Base-by-base conservation (phyloP, 2,329 filamentous ascomycete genomes). In the Cladophialophora bantiana region DNA sequence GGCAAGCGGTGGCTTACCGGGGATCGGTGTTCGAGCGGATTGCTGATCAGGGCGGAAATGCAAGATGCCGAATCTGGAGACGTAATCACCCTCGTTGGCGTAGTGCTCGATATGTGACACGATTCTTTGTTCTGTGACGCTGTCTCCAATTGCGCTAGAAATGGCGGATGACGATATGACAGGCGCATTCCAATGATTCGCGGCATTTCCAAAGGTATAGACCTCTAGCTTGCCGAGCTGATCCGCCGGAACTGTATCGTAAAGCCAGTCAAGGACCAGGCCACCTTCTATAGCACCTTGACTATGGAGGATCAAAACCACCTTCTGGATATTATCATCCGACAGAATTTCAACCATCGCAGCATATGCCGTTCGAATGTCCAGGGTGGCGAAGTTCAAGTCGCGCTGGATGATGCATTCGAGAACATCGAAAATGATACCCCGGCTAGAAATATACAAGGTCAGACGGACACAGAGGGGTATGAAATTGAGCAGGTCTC, bases 131-230 rank as follows among this genome's bases (percentile, higher is more conserved):
- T 81, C 4, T n/a, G 32, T 57, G 62, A 35, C 32, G 18, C 34
- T 7, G 26, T 50, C 18, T 56, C 54, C 57, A 64, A 18, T 67
- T 61, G 26, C 42, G 40, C 59, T 40, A 53, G 18, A 12, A 12
- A 34, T 56, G 31, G 34, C 31, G 1, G 32, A 9, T n/a, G 50
- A 18, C 9, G 65, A 59, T 75, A 65, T 0, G 80, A 72, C 65
- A 0, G 91, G 91, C 70, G 93, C 92, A 77, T 93, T 93, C 81
- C 93, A 94, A 76, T 94, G 90, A 73, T 92, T 92, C 0, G 91
- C 89, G 0, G 90, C 91, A 65, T 87, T 90, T 34, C 90, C 91
- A 75, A 94, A 94, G 0, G 91, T 94, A 77, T 84, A 85, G 12
- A 94, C 85, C 77, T 94, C 91, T 0, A 93, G 83, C 72, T 92